A percentile compares a stretch with the other conserved stretches of the same genome.
Conservation (phyloP, 2,329 filamentous ascomycete species). For the Fusarium scirpi region DNA sequence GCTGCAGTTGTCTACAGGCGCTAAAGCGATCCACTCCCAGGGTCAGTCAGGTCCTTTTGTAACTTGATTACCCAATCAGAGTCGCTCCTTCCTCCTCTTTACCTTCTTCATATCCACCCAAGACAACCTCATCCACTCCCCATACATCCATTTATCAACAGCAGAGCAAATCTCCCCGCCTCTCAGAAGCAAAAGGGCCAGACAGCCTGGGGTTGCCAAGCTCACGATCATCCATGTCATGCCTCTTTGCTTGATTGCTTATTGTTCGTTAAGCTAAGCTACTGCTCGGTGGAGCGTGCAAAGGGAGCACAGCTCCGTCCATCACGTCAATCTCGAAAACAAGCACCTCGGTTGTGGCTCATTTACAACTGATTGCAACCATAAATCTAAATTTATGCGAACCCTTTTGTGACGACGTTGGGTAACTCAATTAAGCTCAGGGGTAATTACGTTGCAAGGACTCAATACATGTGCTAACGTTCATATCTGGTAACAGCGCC, state of each 20-base stretch:
- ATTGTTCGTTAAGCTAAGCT: slow-evolving; percentile 8
- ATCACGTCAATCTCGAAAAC: slow-evolving; percentile 22
- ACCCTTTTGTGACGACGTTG: slow-evolving; percentile 23
- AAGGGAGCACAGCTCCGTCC: slow-evolving; percentile 11
- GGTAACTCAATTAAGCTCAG: slow-evolving; percentile 33
- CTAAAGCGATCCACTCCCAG: slow-evolving; percentile 48
- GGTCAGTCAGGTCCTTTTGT: slow-evolving; percentile 45
- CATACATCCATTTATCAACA: slow-evolving; percentile 38
- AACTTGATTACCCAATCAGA: slow-evolving; percentile 27
- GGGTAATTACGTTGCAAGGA: slow-evolving; percentile 19
- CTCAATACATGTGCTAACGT: slow-evolving; percentile 19
- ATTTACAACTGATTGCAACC: slow-evolving; percentile 28
- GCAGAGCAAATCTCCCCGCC: slow-evolving; percentile 34
- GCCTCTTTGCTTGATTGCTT: slow-evolving; percentile 8
- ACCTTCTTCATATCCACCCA: slow-evolving; percentile 28
- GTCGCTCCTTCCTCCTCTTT: slow-evolving; percentile 7
- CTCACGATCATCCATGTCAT: slow-evolving; percentile 29
- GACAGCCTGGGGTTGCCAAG: slow-evolving; percentile 37
- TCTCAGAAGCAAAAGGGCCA: slow-evolving; percentile 40
- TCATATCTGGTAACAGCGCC: slow-evolving; percentile 32
- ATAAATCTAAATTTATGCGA: slow-evolving; percentile 26
- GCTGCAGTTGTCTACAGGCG: slow-evolving; percentile 42
- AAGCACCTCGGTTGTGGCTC: slow-evolving; percentile 23
- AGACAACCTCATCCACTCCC: slow-evolving; percentile 38
- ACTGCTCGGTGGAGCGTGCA: slow-evolving; percentile 9